Evolutionary conservation across 75 land plant genomes (phyloP), one percentile per base, ranked within the genome.

Genomic region (Selaginella tamariscina): DNA sequence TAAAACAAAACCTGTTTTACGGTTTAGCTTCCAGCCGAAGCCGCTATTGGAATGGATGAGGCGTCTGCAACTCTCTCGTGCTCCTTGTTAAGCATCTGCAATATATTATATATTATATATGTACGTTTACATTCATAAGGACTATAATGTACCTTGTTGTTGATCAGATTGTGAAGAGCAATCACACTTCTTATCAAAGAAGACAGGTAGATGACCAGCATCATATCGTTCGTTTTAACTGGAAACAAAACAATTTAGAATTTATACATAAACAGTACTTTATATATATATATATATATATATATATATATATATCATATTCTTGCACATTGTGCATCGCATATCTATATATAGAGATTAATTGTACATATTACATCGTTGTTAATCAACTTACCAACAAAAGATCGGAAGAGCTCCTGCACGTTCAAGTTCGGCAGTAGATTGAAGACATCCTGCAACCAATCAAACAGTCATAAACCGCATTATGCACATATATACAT

Each of bases 141-240:
- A 65, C 1, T 28, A 27, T 15, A 59, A 0, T 29, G 24, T 68
- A 93, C 98, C 88, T 93, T 93, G 79, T 93, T 93, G 78, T 93
- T 93, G 67, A 93, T 93, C 71, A 93, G 80, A 70, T 93, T 93
- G 78, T 93, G 98, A 55, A 93, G 82, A 26, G 98, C 95, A 70
- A 93, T 89, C 22, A 93, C 91, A 75, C 98, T 93, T 31, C 98
- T 82, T 66, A 93, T 93, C 21, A 93, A 82, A 9, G 98, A 89
- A 2, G 98, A 91, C 26, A 93, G 88, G 68, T 93, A 93, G 32
- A 93, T 93, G 31, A 89, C 98, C 78, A 93, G 72, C 98, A 93
- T 93, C 98, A 93, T 93, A 70, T 93, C 98, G 72, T 93, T 93
- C 65, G 98, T 93, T 85, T 93, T 93, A 72, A 93, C 98, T 89